Conservation (phyloP, 768 basidiomycete species). For the Agaricus sinodeliciosus region DNA sequence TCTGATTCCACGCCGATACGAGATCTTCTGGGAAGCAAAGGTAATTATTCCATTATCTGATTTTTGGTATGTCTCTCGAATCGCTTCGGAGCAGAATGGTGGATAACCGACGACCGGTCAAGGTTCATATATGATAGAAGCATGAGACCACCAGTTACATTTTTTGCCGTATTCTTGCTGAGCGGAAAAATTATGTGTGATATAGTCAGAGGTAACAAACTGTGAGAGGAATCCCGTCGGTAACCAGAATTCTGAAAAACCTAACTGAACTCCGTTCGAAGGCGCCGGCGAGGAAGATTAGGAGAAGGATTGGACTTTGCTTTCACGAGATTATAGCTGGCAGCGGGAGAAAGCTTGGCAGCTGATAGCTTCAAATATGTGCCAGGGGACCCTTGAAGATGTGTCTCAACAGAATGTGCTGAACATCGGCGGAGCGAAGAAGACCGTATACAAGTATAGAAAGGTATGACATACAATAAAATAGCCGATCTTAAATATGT, state of each 20-base stretch:
- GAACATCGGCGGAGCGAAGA: neutral
- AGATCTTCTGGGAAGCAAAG: constrained; percentile 89
- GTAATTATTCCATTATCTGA: constrained; percentile 88
- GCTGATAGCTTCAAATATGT: no score
- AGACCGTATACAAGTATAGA: neutral
- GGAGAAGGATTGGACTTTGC: no score
- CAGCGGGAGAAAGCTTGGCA: no score
- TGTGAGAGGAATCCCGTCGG: constrained; percentile 99
- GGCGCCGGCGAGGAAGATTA: no score
- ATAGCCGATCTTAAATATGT: no score
- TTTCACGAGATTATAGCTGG: no score
- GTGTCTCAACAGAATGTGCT: no score
- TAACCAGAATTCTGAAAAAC: constrained; percentile 58
- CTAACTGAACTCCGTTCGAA: no score
- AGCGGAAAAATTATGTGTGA: constrained; percentile 94
- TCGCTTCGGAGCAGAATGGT: constrained; percentile 91
- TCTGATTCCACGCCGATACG: constrained; percentile 89
- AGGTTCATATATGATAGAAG: constrained; percentile 98
- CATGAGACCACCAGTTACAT: constrained; percentile 99
- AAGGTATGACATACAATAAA: neutral
- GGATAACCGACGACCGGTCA: constrained; percentile 80
- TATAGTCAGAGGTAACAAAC: constrained; percentile 94
- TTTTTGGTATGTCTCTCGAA: constrained; percentile 98
- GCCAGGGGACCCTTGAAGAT: no score
- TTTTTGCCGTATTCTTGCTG: constrained; percentile 98